A percentile compares a stretch with the other conserved stretches of the same genome.
phyloP scores from a whole-genome alignment of 352 stramenopile genomes.

The Globisporangium polare region DNA sequence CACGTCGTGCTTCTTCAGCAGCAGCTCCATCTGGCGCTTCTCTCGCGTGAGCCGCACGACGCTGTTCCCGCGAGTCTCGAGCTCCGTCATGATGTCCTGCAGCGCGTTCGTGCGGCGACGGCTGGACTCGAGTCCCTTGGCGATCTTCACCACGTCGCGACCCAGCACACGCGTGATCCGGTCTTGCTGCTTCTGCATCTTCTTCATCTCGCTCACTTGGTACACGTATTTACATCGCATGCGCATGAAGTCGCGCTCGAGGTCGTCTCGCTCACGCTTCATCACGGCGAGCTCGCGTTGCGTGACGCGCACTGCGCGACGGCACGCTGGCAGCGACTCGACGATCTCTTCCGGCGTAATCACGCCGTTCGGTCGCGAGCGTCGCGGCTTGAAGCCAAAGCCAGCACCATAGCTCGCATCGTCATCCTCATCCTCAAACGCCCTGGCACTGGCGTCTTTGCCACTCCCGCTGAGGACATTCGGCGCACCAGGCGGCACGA shows the following conservation, averaged over 20 bases:
- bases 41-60: constrained; percentile 61
- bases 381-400: constrained; percentile 6
- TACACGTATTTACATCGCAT: constrained; percentile 59
- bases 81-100: constrained; percentile 79
- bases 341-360: constrained; percentile 73
- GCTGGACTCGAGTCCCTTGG: constrained; percentile 60
- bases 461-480: background rate
- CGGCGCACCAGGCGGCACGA: constrained; percentile 14
- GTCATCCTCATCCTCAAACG: background rate
- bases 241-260: constrained; percentile 71
- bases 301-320: constrained; percentile 69
- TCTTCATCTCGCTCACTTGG: constrained; percentile 63
- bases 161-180: constrained; percentile 45
- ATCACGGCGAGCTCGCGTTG: constrained; percentile 65
- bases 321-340: constrained; percentile 56
- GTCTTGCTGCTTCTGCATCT: constrained; percentile 68
- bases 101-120: constrained; percentile 65
- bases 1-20: constrained; percentile 37
- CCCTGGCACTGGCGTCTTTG: background rate
- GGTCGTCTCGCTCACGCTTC: constrained; percentile 67
- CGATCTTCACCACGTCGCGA: constrained; percentile 41
- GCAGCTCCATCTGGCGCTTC: constrained; percentile 52
- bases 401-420: background rate
- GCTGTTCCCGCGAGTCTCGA: constrained; percentile 48
- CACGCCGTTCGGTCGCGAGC: constrained; percentile 33